Conservation (phyloP, 2,329 filamentous ascomycete genomes). For the Ceratocystis papillata region DNA sequence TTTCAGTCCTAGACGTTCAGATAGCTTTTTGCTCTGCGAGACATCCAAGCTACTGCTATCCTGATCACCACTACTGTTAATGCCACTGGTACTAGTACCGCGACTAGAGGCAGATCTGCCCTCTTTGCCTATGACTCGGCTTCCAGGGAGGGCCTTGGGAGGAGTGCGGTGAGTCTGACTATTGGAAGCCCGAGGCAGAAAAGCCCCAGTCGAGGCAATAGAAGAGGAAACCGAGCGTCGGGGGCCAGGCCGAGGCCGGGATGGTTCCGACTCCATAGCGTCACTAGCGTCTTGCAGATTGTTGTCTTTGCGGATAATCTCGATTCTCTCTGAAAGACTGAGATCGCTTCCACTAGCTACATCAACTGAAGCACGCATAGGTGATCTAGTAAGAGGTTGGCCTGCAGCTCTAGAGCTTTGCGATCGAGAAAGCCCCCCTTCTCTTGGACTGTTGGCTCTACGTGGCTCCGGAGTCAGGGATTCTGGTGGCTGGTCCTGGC, state of each 20-base stretch:
- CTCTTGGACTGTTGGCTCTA: slow-evolving; percentile 20
- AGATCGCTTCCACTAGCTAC: slow-evolving; percentile 13
- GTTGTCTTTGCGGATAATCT: slow-evolving; percentile 30
- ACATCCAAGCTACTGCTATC: neutral
- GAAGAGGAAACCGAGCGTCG: slow-evolving; percentile 14
- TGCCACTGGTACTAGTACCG: neutral
- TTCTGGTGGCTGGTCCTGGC: neutral
- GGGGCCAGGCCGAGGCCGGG: slow-evolving; percentile 32
- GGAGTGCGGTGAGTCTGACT: slow-evolving; percentile 15
- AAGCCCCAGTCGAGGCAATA: slow-evolving; percentile 11
- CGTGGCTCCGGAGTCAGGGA: slow-evolving; percentile 13
- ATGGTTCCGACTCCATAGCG: slow-evolving; percentile 38
- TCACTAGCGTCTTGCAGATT: slow-evolving; percentile 31
- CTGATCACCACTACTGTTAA: neutral
- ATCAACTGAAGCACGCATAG: slow-evolving; percentile 8
- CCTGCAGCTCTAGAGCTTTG: slow-evolving; percentile 16
- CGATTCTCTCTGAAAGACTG: slow-evolving; percentile 23
- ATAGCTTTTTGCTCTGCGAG: slow-evolving; percentile 51
- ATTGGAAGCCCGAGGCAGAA: neutral
- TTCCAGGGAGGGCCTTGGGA: slow-evolving; percentile 14
- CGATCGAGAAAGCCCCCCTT: slow-evolving; percentile 2
- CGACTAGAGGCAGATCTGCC: neutral
- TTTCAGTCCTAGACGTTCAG: slow-evolving; percentile 59
- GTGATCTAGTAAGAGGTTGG: slow-evolving; percentile 10
- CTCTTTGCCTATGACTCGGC: slow-evolving; percentile 3